Evolutionary conservation across 2,329 filamentous ascomycete genomes (phyloP).

Genomic region (Gaeumannomyces sp.): DNA sequence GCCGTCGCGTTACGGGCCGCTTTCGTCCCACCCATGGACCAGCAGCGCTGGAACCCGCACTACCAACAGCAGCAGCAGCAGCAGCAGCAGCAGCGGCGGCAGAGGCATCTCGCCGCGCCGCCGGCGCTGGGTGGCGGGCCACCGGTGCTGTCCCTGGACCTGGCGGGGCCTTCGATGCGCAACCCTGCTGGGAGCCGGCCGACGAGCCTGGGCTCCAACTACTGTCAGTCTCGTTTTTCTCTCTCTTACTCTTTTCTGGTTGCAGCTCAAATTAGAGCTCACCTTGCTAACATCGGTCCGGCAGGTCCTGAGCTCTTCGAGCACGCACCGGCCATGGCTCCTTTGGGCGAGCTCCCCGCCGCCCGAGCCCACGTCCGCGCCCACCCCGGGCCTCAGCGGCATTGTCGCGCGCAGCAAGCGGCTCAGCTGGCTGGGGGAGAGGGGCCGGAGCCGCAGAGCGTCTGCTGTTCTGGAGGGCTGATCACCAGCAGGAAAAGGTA

Average conservation of each 20-base stretch:
- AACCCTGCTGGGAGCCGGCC: background rate
- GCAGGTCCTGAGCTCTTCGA: background rate
- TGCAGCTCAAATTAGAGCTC: background rate
- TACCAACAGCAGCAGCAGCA: background rate
- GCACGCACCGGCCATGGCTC: background rate
- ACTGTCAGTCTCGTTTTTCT: background rate
- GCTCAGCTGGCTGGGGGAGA: background rate
- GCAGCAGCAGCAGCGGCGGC: background rate
- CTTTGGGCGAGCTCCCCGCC: background rate
- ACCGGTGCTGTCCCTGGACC: background rate
- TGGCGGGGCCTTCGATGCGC: background rate
- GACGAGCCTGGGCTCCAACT: background rate
- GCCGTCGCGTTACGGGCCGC: too few relatives aligned
- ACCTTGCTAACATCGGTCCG: background rate
- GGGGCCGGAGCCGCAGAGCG: background rate
- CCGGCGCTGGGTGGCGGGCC: background rate
- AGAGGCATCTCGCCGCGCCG: background rate
- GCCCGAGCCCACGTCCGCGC: too few relatives aligned
- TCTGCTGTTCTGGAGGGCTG: background rate
- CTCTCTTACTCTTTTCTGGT: background rate
- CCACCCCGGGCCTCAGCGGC: too few relatives aligned
- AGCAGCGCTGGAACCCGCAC: background rate
- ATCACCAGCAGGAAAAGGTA: background rate
- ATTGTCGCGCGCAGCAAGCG: background rate
- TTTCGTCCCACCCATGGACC: background rate